Base-by-base conservation (phyloP, 2,329 filamentous ascomycete species). In the Colletotrichum camelliae region DNA sequence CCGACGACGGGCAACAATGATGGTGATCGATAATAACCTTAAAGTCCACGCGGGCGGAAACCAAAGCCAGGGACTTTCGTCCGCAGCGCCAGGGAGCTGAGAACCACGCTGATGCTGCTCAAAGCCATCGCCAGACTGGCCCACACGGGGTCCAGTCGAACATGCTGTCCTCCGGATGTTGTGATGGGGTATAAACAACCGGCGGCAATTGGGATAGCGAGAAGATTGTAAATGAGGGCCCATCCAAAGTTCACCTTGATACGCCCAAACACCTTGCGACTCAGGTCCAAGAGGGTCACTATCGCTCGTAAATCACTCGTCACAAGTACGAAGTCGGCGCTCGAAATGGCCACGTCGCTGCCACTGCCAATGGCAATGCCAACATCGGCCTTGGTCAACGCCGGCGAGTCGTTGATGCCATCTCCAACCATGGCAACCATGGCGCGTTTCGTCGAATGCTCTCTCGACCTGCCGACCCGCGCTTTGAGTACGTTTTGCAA, bases 81-180 rank as follows among this genome's bases (percentile, higher is more conserved):
- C 82, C 93, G 91, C 86, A 98, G 84, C 66, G 92, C 88, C 80
- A 98, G 85, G 86, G 94, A 96, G 83, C 95, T 98, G 81, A 91
- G 86, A 67, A 98, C 94, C 61, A 98, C 96, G 81, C 94, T 97
- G 79, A 98, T 93, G 83, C 94, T 96, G 84, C 96, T 98, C 83
- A 96, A 84, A 31, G 96, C 96, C 96, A 98, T 98, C 1, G 96
- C 96, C 82, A 98, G 85, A 78, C 93, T 94, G 7, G 96, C 96
- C 96, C 96, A 98, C 2, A 94, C 94, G 0, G 94, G 94, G 82
- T 95, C 93, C 62, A 96, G 85, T 76, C 90, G 86, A 24, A 95
- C 84, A 81, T 94, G 93, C 35, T 82, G 82, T 2, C 88, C 89
- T 3, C 82, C 80, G 5, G 83, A 82, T 62, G 87, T 88, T 69